phyloP scores from a whole-genome alignment of 495 filamentous ascomycete genomes.

The Neurospora hispaniola region DNA sequence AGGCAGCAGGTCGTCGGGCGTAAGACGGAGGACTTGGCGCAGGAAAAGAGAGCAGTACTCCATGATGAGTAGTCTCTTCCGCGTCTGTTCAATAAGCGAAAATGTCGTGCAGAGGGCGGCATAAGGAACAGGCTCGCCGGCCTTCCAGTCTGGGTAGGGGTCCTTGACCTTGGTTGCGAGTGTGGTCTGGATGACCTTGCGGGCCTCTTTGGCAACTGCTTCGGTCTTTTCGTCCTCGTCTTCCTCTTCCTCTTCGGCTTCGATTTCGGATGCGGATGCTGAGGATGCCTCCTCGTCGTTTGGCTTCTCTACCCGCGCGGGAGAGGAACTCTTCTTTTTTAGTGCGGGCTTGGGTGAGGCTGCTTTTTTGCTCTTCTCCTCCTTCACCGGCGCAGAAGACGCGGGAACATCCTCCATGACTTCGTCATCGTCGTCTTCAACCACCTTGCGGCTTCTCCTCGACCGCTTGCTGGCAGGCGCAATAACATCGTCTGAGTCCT shows the following conservation, averaged over 20 bases:
- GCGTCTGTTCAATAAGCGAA: conserved; percentile 84
- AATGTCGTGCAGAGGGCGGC: conserved; percentile 92
- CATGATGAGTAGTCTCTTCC: conserved; percentile 76
- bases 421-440: conserved; percentile 36
- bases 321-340: conserved; percentile 14
- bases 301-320: conserved; percentile 14
- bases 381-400: conserved; percentile 6
- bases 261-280: conserved; percentile 43
- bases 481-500: conserved; percentile 36
- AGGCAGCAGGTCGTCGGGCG: conserved; percentile 75
- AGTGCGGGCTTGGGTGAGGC: conserved; percentile 5
- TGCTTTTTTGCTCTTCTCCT: conserved; percentile 13
- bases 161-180: conserved; percentile 55
- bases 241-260: conserved; percentile 42
- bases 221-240: conserved; percentile 68
- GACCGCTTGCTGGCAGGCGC: conserved; percentile 45
- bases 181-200: conserved; percentile 74
- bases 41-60: conserved; percentile 85
- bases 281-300: conserved; percentile 36
- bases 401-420: conserved; percentile 24
- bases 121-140: conserved; percentile 82
- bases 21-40: conserved; percentile 82
- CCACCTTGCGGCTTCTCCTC: conserved; percentile 26
- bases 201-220: conserved; percentile 60
- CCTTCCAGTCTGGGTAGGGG: conserved; percentile 88